Percentiles rank a stretch among this genome's conserved stretches.
phyloP scores from a whole-genome alignment of 495 filamentous ascomycete species.

The Hypoxylon crocopeplum region DNA sequence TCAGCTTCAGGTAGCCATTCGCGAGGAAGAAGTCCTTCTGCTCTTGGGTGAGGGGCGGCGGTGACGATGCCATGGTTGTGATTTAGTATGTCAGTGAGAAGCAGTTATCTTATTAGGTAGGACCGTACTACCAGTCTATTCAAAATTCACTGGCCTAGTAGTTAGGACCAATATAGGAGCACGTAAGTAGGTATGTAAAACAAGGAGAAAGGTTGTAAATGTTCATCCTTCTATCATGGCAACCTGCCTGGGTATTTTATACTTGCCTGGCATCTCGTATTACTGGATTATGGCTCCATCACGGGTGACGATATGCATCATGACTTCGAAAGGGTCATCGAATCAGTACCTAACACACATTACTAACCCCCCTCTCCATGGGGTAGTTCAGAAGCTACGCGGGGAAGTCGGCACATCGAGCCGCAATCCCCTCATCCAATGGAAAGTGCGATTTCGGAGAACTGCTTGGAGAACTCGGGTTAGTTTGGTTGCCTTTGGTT shows the following conservation, averaged over 20 bases:
- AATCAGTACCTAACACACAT: conserved; percentile 13
- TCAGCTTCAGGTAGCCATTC: conserved; percentile 69
- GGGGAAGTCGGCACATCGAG: conserved; percentile 31
- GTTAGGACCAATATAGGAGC: not conserved
- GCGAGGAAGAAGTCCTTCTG: conserved; percentile 71
- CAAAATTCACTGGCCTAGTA: too few relatives aligned
- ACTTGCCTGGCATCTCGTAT: too few relatives aligned
- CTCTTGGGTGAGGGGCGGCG: conserved; percentile 59
- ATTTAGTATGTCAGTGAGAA: too few relatives aligned
- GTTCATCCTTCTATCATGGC: too few relatives aligned
- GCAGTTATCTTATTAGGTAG: too few relatives aligned
- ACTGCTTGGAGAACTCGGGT: conserved; percentile 13
- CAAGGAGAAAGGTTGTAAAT: too few relatives aligned
- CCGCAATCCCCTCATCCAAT: conserved; percentile 18
- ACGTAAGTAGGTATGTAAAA: not conserved
- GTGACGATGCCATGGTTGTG: conserved; percentile 37
- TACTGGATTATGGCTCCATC: not conserved
- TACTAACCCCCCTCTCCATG: not conserved
- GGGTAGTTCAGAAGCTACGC: conserved; percentile 15
- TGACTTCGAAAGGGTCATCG: conserved; percentile 4
- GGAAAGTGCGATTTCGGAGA: conserved; percentile 28
- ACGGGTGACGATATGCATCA: conserved; percentile 17
- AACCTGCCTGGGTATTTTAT: too few relatives aligned
- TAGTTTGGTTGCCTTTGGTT: not conserved
- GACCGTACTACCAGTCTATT: too few relatives aligned